These are phyloP conservation scores for Zygosaccharomyces pseudobailii DNA, from an alignment of 1,139 yeast species.

Conservation along the genomic window DNA sequence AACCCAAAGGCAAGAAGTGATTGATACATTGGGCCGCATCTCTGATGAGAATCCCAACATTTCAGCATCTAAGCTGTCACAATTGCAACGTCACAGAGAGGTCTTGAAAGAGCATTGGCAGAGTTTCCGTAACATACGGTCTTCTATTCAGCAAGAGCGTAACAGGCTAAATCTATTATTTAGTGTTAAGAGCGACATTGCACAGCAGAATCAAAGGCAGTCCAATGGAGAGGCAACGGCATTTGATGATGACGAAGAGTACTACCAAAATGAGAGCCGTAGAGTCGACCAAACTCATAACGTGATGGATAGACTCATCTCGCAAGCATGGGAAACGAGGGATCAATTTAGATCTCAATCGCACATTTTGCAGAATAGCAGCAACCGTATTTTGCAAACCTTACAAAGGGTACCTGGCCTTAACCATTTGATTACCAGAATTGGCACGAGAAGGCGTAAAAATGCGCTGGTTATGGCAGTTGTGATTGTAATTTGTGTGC, in stretches of 20 bases:
- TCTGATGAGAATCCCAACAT: constrained; percentile 57
- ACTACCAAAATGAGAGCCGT: constrained; percentile 70
- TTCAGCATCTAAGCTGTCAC: constrained; percentile 73
- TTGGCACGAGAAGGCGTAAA: constrained; percentile 83
- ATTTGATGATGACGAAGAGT: constrained; percentile 48
- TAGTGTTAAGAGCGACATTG: constrained; percentile 72
- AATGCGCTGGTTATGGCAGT: constrained; percentile 81
- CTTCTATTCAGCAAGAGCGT: constrained; percentile 65
- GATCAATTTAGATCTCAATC: constrained; percentile 79
- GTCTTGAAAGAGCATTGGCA: constrained; percentile 63
- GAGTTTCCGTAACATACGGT: constrained; percentile 56
- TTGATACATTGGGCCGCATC: constrained; percentile 37
- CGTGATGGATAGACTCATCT: constrained; percentile 71
- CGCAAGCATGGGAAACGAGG: constrained; percentile 83
- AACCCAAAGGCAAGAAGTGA: constrained; percentile 39
- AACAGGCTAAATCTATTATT: constrained; percentile 68
- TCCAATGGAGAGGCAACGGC: constrained; percentile 25
- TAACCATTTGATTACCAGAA: constrained; percentile 67
- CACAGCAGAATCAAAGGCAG: constrained; percentile 29
- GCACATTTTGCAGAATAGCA: constrained; percentile 57
- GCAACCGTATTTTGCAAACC: constrained; percentile 55
- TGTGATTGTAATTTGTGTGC: constrained; percentile 67
- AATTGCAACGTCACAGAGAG: constrained; percentile 78
- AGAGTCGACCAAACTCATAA: constrained; percentile 71
- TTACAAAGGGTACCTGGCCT: constrained; percentile 77